phyloP scores from a whole-genome alignment of 345 rosid genomes.

The Salix udensis region DNA sequence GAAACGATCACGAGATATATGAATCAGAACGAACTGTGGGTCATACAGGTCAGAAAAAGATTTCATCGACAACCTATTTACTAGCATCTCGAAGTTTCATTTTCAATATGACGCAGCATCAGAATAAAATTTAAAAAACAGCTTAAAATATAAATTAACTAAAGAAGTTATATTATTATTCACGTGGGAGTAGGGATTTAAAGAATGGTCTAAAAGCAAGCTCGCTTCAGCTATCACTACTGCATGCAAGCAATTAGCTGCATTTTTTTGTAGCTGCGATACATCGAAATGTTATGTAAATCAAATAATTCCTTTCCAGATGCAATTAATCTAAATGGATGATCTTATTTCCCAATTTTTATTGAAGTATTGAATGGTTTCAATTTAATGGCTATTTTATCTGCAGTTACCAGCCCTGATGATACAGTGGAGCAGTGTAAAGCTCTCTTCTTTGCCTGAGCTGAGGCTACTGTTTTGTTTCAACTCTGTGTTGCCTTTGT shows the following conservation, averaged over 20 bases:
- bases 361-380: neutral
- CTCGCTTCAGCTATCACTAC: too few species aligned
- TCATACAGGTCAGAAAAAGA: constrained; percentile 63
- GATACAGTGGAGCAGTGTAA: constrained; percentile 56
- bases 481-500: neutral
- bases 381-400: neutral
- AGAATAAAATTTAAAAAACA: neutral
- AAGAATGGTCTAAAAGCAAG: neutral
- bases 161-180: neutral
- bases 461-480: neutral
- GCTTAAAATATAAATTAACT: neutral
- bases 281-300: neutral
- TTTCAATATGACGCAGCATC: neutral
- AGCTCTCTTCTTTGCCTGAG: constrained; percentile 38
- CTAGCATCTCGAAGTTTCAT: neutral
- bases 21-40: constrained; percentile 83
- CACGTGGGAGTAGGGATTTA: neutral
- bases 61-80: constrained; percentile 4
- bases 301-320: neutral
- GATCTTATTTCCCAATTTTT: neutral
- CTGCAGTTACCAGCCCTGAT: constrained; percentile 75
- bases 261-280: too few species aligned
- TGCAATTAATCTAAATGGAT: neutral
- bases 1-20: constrained; percentile 83
- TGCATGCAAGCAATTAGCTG: too few species aligned